Evolutionary conservation across 176 grass and related monocot species (phyloP), one percentile per base, ranked within the genome.

Genomic region (Pontederia crassipes): DNA sequence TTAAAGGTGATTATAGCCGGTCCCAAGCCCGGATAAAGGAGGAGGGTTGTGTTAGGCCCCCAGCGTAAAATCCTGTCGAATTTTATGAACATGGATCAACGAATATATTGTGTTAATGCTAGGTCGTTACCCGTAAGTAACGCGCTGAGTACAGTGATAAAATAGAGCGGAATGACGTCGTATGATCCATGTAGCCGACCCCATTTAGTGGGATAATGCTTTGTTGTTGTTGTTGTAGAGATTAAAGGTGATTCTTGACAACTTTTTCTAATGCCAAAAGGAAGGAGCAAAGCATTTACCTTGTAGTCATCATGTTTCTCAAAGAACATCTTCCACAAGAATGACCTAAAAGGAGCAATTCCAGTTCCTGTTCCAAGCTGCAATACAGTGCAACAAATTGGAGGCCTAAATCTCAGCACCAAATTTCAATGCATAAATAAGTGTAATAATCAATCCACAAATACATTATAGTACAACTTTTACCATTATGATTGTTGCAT

Each of bases 271-370:
- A 20, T 45, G 46, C 16, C 61, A 8, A 18, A 11, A 49, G 55
- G 11, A 71, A 28, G 11, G 8, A 48, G 9, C 58, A 16, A 2
- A 67, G n/a, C 12, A 46, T 54, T 50, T 70, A 97, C 92, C 92
- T 91, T 73, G 73, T 97, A 97, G 67, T 91, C 76, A 0, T 91
- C 74, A 10, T 91, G 63, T 74, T 97, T 81, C 79, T 97, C 92
- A 2, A 91, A 97, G 81, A 97, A 97, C 92, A 97, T 97, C 24
- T 97, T 97, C 92, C 87, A 97, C 73, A 91, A 55, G 74, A 88
- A 97, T 12, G 92, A 54, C 13, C 92, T 78, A 71, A 97, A 97
- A 0, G 92, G 92, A 10, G 92, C 92, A 51, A 97, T 88, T 49
- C 92, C 92, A 10, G 92, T 97, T 70, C 92, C 92, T 1, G 92